Conservation (phyloP, 2,329 filamentous ascomycete genomes). For the Penicillium brasilianum region DNA sequence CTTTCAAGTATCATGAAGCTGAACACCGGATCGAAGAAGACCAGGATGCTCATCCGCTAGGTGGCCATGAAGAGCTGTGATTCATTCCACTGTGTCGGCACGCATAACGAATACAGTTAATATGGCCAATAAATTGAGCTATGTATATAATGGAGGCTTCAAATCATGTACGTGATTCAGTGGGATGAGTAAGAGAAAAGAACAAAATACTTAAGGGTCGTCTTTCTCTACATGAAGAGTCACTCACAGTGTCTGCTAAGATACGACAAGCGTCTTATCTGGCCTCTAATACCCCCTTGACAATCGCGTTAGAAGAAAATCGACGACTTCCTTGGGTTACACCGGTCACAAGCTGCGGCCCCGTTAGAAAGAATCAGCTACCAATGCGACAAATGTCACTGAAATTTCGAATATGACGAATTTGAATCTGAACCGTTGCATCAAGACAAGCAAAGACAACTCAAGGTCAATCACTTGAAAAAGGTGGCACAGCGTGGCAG, state of each 20-base stretch:
- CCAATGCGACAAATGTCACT: too few species aligned
- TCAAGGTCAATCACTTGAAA: conserved; percentile 13
- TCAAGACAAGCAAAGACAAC: conserved; percentile 26
- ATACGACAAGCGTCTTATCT: background rate
- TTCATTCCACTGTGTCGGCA: background rate
- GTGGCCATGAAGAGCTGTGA: background rate
- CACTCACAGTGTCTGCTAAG: background rate
- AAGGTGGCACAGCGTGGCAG: conserved; percentile 20
- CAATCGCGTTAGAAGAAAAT: background rate
- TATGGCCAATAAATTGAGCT: background rate
- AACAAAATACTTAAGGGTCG: background rate
- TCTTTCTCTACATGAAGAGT: background rate
- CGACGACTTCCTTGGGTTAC: too few species aligned
- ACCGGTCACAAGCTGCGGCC: too few species aligned
- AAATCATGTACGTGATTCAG: background rate
- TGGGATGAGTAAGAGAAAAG: background rate
- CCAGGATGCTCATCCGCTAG: background rate
- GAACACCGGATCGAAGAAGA: background rate
- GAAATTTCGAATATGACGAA: too few species aligned
- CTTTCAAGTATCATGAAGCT: background rate
- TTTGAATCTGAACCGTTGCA: conserved; percentile 27
- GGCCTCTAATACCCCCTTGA: background rate
- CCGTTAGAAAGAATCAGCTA: too few species aligned
- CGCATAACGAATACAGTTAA: background rate
- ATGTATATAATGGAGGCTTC: background rate